These are phyloP conservation scores for Globisporangium paddicum DNA, from an alignment of 352 stramenopile species.

Conservation along the genomic window DNA sequence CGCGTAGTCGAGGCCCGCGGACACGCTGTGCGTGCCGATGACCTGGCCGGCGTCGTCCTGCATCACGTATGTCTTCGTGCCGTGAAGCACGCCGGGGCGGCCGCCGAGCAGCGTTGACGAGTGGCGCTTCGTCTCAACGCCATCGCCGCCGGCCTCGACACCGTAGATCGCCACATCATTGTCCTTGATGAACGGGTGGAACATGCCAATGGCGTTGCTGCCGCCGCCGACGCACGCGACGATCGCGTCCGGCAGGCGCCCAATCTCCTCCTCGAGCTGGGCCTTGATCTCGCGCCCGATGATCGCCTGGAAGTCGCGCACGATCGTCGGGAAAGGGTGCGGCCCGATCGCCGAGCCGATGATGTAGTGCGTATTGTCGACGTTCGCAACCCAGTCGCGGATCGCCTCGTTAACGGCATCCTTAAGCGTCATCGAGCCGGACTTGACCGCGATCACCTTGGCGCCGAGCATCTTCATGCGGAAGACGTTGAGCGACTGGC, in stretches of 20 bases:
- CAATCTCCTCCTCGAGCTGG: constrained; percentile 94
- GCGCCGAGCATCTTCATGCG: constrained; percentile 99
- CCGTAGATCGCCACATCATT: constrained; percentile 92
- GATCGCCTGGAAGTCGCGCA: constrained; percentile 97
- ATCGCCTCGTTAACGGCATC: constrained; percentile 99
- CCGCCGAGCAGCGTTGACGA: constrained; percentile 94
- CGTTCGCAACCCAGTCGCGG: constrained; percentile 98
- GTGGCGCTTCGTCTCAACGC: constrained; percentile 86
- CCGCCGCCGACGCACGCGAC: constrained; percentile 97
- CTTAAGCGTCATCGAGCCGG: constrained; percentile 96
- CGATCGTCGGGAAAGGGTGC: constrained; percentile 98
- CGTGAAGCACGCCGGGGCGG: constrained; percentile 95
- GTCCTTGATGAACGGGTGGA: constrained; percentile 96
- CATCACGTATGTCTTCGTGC: constrained; percentile 97
- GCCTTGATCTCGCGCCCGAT: constrained; percentile 94
- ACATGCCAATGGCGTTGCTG: constrained; percentile 99
- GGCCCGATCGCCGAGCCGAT: constrained; percentile 97
- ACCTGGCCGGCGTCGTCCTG: constrained; percentile 95
- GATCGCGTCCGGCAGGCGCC: constrained; percentile 93
- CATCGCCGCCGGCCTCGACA: constrained; percentile 95
- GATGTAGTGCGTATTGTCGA: constrained; percentile 98
- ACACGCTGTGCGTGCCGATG: constrained; percentile 94
- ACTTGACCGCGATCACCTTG: constrained; percentile 97
- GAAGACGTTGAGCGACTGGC: constrained; percentile 98
- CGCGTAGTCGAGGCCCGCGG: constrained; percentile 96